Percentiles rank a stretch among this genome's conserved stretches.
Evolutionary conservation across 2,329 filamentous ascomycete species (phyloP).

Genomic region (Botrytis paeoniae): DNA sequence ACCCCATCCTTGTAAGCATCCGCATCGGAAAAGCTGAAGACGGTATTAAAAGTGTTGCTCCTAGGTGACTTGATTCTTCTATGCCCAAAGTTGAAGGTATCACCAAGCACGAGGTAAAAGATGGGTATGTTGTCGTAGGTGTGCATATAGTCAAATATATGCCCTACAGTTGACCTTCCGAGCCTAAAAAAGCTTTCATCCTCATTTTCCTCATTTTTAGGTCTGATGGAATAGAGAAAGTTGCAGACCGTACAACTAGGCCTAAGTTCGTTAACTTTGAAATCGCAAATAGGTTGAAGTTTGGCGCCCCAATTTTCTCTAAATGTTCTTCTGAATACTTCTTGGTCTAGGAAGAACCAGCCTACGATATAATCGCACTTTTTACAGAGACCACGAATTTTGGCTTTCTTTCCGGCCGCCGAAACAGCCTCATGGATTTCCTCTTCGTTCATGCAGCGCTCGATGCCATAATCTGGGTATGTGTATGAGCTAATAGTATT

Average conservation of each 20-base stretch:
- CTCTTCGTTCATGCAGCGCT: neutral
- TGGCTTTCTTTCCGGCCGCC: neutral
- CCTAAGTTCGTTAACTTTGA: rapidly evolving
- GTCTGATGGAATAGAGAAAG: rapidly evolving
- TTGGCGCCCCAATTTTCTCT: rapidly evolving
- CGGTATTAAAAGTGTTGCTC: rapidly evolving
- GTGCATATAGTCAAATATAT: too few species aligned
- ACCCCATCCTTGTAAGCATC: neutral
- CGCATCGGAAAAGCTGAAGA: neutral
- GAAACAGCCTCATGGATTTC: neutral
- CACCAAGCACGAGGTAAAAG: neutral
- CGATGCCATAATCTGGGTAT: too few species aligned
- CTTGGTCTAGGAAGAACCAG: neutral
- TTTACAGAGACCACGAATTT: rapidly evolving
- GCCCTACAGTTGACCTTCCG: neutral
- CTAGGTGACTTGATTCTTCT: too few species aligned
- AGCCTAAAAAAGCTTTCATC: neutral
- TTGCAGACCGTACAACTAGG: neutral
- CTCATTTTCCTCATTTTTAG: rapidly evolving
- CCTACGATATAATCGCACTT: neutral
- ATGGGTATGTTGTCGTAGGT: rapidly evolving
- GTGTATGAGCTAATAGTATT: neutral
- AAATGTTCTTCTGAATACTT: neutral
- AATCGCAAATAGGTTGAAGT: rapidly evolving
- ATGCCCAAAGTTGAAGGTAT: too few species aligned